Conservation (phyloP, 331 rosid species). For the Cucumis variabilis region DNA sequence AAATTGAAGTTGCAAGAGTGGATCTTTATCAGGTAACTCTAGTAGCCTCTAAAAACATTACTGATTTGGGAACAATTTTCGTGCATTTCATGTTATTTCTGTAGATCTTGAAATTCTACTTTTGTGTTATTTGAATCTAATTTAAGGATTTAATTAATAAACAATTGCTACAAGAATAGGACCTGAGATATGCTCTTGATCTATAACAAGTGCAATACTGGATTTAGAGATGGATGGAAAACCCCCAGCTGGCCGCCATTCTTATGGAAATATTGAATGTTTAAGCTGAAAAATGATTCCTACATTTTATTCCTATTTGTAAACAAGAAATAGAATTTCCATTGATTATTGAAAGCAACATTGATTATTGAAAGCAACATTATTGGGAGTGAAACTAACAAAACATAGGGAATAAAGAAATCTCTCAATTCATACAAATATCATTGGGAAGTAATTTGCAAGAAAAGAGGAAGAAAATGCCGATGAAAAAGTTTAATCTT, state of each 20-base stretch:
- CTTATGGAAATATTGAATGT: neutral
- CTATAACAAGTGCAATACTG: neutral
- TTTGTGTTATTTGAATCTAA: neutral
- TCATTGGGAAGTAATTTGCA: neutral
- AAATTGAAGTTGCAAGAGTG: constrained; percentile 66
- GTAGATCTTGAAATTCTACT: neutral
- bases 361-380: neutral
- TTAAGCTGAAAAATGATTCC: neutral
- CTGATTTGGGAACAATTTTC: neutral
- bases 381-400: neutral
- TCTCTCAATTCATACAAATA: neutral
- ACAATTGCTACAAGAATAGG: neutral
- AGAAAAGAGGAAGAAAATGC: neutral
- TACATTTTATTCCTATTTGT: neutral
- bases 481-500: neutral
- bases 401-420: neutral
- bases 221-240: constrained; percentile 2
- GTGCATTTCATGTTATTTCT: neutral
- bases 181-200: neutral
- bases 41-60: constrained; percentile 29
- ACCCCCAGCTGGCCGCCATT: neutral
- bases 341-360: neutral
- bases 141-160: neutral
- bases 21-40: constrained; percentile 86
- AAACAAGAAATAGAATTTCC: neutral